Base-by-base conservation (phyloP, 208 protist species). In the Endotrypanum monterogeii region DNA sequence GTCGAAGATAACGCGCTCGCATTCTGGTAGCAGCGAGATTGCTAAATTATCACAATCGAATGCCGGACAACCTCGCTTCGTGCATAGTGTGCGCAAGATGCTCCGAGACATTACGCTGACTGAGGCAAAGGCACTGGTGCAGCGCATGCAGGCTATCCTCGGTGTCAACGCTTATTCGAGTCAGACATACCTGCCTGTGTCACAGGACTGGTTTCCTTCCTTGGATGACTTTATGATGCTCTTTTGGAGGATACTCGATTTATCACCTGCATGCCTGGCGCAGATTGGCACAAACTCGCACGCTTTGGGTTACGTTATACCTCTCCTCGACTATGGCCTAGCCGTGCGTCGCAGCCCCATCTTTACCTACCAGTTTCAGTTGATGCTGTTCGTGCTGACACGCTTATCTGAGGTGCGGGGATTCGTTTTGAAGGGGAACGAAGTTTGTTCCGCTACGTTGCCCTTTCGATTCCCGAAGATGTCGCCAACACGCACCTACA, bases 201-300 rank as follows among this genome's bases (percentile, higher is more conserved):
- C 94, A 23, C 89, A 95, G 71, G 81, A 68, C 39, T 77, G 50
- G 28, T 84, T 95, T 30, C 5, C 60, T 44, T 86, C 78, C 9
- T 84, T 94, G 46, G 83, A 93, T 70, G 88, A 95, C 71, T 87
- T 94, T 20, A 89, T 97, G 84, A 73, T 96, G 79, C 81, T 97
- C 30, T 79, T 97, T n/a, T 96, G 89, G 86, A 84, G 89, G 71
- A 83, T 97, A 35, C 74, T 97, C 25, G 91, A 95, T 35, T 72
- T 94, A 2, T 93, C 87, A 46, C 85, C 87, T 3, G 71, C 87
- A 51, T 84, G 89, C 39, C 72, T 79, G 25, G 55, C 73, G 25
- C 83, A 88, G 71, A 89, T 95, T 67, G 80, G 79, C 37, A 79
- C 67, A 39, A 82, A 87, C 52, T 54, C 79, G 1, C 66, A 55